These are phyloP conservation scores for Pythium folliculosum DNA, from an alignment of 352 stramenopile species.

Conservation along the genomic window DNA sequence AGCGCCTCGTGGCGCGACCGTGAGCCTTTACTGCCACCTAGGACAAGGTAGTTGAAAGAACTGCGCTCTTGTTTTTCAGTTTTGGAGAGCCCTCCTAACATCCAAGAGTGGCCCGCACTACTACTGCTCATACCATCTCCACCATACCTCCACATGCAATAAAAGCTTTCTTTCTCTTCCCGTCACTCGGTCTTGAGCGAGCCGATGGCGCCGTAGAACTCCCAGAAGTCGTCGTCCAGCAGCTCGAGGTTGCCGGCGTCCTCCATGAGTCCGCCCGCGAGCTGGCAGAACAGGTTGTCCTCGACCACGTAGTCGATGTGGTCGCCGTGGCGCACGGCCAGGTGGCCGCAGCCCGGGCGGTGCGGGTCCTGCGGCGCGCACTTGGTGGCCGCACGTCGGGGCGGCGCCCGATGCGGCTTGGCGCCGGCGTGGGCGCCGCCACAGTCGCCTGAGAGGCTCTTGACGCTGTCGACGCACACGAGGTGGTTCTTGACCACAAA, in stretches of 20 bases:
- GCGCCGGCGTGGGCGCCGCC: constrained; percentile 23
- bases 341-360: constrained; percentile 65
- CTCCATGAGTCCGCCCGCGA: constrained; percentile 50
- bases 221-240: constrained; percentile 81
- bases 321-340: constrained; percentile 74
- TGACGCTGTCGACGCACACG: constrained; percentile 76
- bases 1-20: constrained; percentile 21
- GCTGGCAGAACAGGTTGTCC: constrained; percentile 76
- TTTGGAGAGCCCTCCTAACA: background rate
- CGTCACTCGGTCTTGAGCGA: constrained; percentile 50
- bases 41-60: background rate
- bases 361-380: constrained; percentile 46
- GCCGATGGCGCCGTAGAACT: constrained; percentile 75
- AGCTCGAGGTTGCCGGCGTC: constrained; percentile 57
- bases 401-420: constrained; percentile 11
- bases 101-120: no score
- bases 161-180: background rate
- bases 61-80: background rate
- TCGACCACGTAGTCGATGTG: constrained; percentile 87
- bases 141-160: background rate
- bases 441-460: constrained; percentile 40
- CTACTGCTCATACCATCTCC: no score
- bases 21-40: background rate
- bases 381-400: constrained; percentile 7
- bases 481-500: constrained; percentile 85